Conservation (phyloP, 2,329 filamentous ascomycete genomes). For the Phialophora macrospora region DNA sequence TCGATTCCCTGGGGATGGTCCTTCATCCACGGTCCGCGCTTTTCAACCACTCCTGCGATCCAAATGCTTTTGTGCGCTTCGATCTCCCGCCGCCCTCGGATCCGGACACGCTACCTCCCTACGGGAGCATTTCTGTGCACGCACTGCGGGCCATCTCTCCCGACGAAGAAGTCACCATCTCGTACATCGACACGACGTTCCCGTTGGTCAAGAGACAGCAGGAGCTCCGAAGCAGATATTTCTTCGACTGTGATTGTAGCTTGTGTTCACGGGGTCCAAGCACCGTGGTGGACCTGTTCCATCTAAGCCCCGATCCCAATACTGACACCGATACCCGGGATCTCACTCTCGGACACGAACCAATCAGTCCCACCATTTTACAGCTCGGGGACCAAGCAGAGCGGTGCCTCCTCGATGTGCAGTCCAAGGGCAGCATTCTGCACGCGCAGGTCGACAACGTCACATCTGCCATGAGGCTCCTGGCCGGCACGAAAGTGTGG, state of each 20-base stretch:
- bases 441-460: conserved; percentile 45
- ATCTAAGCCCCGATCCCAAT: neutral
- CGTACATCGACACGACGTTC: conserved; percentile 64
- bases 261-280: conserved; percentile 19
- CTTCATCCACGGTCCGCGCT: conserved; percentile 60
- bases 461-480: conserved; percentile 47
- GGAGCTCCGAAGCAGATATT: conserved; percentile 61
- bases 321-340: neutral
- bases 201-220: conserved; percentile 57
- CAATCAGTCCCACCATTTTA: neutral
- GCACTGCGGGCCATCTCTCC: conserved; percentile 58
- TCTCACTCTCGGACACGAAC: neutral
- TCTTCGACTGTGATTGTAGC: conserved; percentile 62
- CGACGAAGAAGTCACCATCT: conserved; percentile 64
- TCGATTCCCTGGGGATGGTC: conserved; percentile 64
- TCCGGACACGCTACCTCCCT: conserved; percentile 9
- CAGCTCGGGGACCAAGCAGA: conserved; percentile 30
- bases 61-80: conserved; percentile 64
- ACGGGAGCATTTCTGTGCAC: conserved; percentile 29
- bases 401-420: conserved; percentile 39
- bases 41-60: conserved; percentile 67
- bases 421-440: conserved; percentile 35
- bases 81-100: conserved; percentile 51
- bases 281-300: conserved; percentile 7
- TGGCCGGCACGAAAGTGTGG: conserved; percentile 51